Base-by-base conservation (phyloP, 2,329 filamentous ascomycete species). In the Curvularia sp. region DNA sequence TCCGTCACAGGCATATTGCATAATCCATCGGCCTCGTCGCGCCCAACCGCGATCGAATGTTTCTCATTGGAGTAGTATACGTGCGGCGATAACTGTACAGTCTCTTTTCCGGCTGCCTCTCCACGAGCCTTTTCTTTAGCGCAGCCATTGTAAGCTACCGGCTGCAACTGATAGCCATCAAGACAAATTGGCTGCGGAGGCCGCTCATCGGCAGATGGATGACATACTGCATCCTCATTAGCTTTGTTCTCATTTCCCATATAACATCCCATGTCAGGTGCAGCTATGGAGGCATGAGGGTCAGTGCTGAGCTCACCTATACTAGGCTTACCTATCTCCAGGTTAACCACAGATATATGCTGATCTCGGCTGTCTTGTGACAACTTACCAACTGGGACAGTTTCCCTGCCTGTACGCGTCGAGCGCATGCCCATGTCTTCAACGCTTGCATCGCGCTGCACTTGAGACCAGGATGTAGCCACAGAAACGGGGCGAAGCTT, bases 381-480 rank as follows among this genome's bases (percentile, higher is more conserved):
- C 15, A 42, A 38, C 28, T 30, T 43, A 39, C 47, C 23, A 21
- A 51, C 28, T 8, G 47, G 32, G 3, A 46, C 34, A 3, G 15
- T 19, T 5, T 38, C 32, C 1, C 18, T 21, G 4, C 25, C 47
- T 25, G 13, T 7, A 21, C 18, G 19, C 3, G 49, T 21, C 9
- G 43, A 30, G 9, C 23, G 23, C 39, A 39, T 34, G 13, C 18
- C n/a, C 8, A 15, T n/a, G 15, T 7, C 21, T 9, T 4, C 15
- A 12, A 15, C 28, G 0, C 12, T 30, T 3, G 49, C 55, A 21
- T 55, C 46, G 12, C 38, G 19, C 36, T 59, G 55, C 15, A 47
- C 19, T 8, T 53, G 28, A 6, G 49, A 47, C 54, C 52, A 54
- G 13, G 19, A 15, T 10, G 51, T 56, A n/a, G 23, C 41, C 0